These are phyloP conservation scores for Neoascochyta sp. DNA, from an alignment of 2,329 filamentous ascomycete genomes.

Conservation along the genomic window DNA sequence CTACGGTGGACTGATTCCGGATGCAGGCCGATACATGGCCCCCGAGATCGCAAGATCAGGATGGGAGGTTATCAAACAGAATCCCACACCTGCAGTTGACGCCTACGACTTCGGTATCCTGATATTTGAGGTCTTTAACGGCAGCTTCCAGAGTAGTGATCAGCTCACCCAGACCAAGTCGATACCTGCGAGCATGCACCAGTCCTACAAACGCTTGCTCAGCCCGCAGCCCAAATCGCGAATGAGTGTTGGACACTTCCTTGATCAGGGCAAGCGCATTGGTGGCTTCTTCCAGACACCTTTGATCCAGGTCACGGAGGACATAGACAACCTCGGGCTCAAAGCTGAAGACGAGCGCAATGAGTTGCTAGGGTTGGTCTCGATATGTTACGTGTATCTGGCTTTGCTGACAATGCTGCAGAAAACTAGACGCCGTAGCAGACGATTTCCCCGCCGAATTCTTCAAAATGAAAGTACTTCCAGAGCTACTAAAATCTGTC, in stretches of 20 bases:
- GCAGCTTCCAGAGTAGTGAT: constrained; percentile 69
- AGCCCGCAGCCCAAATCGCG: constrained; percentile 87
- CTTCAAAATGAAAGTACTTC: constrained; percentile 94
- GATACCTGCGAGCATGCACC: constrained; percentile 83
- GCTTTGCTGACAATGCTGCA: constrained; percentile 33
- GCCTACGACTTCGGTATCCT: constrained; percentile 81
- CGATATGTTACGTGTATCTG: no score
- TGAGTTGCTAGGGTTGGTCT: constrained; percentile 66
- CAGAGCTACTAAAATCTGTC: constrained; percentile 95
- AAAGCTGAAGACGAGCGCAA: constrained; percentile 83
- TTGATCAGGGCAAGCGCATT: constrained; percentile 79
- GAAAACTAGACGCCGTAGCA: constrained; percentile 76
- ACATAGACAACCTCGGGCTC: constrained; percentile 86
- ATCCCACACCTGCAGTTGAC: constrained; percentile 77
- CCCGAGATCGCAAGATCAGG: constrained; percentile 81
- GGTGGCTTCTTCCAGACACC: constrained; percentile 92
- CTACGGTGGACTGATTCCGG: constrained; percentile 82
- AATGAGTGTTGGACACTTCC: constrained; percentile 76
- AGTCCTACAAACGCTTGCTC: constrained; percentile 83
- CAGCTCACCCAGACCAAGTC: constrained; percentile 82
- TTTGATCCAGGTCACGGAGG: constrained; percentile 86
- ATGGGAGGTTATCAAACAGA: constrained; percentile 87
- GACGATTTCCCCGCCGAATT: constrained; percentile 98
- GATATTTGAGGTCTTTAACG: constrained; percentile 89
- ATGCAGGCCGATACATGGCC: constrained; percentile 77